phyloP scores from a whole-genome alignment of 2,329 filamentous ascomycete genomes.

The Phaeosphaeria sp. region DNA sequence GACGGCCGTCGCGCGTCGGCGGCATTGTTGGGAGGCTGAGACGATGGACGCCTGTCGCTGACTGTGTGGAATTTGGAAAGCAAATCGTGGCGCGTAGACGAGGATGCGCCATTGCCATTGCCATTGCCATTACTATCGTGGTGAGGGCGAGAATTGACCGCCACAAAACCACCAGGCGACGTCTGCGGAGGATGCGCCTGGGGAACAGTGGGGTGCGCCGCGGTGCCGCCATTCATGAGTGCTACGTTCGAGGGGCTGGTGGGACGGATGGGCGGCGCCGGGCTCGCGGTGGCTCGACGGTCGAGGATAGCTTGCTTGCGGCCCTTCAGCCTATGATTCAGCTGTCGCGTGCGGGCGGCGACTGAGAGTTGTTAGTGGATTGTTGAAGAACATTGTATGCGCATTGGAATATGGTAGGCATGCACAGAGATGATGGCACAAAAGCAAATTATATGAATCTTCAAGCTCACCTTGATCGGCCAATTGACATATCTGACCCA shows the following conservation, averaged over 20 bases:
- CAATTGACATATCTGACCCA: slow-evolving; percentile 78
- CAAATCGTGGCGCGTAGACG: slow-evolving; percentile 64
- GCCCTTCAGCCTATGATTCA: slow-evolving; percentile 81
- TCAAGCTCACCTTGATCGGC: slow-evolving; percentile 71
- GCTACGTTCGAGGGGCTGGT: slow-evolving; percentile 52
- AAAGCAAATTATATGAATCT: neutral
- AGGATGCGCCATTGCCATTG: slow-evolving; percentile 59
- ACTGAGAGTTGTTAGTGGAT: slow-evolving; percentile 52
- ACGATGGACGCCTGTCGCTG: slow-evolving; percentile 55
- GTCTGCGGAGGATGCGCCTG: slow-evolving; percentile 30
- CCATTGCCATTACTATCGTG: too few species aligned
- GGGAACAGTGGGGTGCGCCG: slow-evolving; percentile 16
- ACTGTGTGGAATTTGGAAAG: slow-evolving; percentile 69
- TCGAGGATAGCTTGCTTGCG: slow-evolving; percentile 75
- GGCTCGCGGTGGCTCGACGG: slow-evolving; percentile 62
- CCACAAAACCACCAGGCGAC: slow-evolving; percentile 63
- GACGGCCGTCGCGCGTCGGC: slow-evolving; percentile 39
- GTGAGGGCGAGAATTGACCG: slow-evolving; percentile 62
- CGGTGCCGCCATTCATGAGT: slow-evolving; percentile 49
- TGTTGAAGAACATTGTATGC: too few species aligned
- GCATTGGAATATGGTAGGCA: too few species aligned
- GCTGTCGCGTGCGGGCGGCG: slow-evolving; percentile 74
- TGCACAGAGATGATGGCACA: too few species aligned
- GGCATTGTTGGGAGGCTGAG: slow-evolving; percentile 32
- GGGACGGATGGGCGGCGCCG: slow-evolving; percentile 42